Percentiles rank a stretch among this genome's conserved stretches.
Conservation (phyloP, 306 rosid genomes). For the Senna tora region DNA sequence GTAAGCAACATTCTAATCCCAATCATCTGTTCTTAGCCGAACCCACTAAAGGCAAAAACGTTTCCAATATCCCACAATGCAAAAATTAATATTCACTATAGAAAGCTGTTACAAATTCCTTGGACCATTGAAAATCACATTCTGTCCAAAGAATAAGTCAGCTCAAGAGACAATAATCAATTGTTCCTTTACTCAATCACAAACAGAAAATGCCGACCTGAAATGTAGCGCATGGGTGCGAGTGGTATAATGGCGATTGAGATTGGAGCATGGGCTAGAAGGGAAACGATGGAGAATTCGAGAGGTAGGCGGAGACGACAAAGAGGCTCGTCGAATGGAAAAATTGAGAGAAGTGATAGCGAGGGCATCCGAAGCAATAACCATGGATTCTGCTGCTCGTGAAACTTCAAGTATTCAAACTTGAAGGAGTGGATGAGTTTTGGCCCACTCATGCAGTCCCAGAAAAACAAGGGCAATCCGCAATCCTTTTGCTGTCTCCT, state of each 20-base stretch:
- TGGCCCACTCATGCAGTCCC: conserved; percentile 82
- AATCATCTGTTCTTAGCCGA: no score
- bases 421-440: conserved; percentile 51
- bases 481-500: neutral
- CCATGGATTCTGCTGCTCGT: conserved; percentile 57
- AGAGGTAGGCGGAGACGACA: conserved; percentile 44
- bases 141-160: neutral
- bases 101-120: neutral
- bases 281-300: conserved; percentile 59
- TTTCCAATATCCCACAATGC: neutral
- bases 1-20: neutral
- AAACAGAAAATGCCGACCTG: neutral
- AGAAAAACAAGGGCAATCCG: conserved; percentile 17
- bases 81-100: neutral
- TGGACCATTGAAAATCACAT: neutral
- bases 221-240: conserved; percentile 39
- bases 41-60: neutral
- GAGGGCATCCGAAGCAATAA: conserved; percentile 56
- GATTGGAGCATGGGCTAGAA: conserved; percentile 58
- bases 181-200: neutral
- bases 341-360: conserved; percentile 39
- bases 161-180: neutral
- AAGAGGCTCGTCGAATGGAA: conserved; percentile 26
- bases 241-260: conserved; percentile 38
- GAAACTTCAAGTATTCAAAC: conserved; percentile 60